Evolutionary conservation across 2,329 filamentous ascomycete genomes (phyloP).

Genomic region (Pseudogymnoascus sp.): DNA sequence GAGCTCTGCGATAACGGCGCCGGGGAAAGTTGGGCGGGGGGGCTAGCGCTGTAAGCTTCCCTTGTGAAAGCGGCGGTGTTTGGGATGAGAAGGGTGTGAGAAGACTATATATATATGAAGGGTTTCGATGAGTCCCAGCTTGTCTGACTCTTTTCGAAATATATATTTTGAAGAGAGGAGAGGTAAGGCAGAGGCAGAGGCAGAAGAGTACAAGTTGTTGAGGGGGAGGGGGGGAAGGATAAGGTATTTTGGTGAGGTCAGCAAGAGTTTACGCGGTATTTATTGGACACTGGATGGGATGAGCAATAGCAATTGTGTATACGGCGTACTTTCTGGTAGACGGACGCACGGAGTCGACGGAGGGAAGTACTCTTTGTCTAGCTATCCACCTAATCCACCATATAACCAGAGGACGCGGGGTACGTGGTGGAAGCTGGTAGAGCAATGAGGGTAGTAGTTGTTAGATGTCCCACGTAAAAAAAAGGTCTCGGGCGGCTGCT

Average conservation of each 20-base stretch:
- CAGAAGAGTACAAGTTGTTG: background rate
- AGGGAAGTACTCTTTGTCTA: background rate
- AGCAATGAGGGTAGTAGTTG: too few relatives aligned
- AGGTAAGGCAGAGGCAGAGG: background rate
- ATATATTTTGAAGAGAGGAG: background rate
- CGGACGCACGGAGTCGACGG: too few relatives aligned
- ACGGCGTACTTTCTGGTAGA: too few relatives aligned
- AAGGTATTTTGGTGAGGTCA: background rate
- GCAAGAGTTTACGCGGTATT: background rate
- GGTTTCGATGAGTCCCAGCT: background rate
- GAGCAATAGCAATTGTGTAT: background rate
- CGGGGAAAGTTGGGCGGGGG: background rate
- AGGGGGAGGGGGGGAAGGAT: background rate
- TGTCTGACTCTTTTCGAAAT: background rate
- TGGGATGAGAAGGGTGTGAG: background rate
- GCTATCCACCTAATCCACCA: background rate
- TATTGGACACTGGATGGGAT: background rate
- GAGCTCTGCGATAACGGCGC: conserved; percentile 7
- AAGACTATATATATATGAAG: background rate
- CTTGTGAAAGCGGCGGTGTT: background rate
- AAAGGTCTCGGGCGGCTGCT: background rate
- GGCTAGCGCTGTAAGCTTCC: background rate
- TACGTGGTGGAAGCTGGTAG: background rate
- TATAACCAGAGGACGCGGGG: background rate
- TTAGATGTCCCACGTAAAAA: conserved; percentile 3